Base-by-base conservation (phyloP, 192 early-diverging fungal genomes). In the Cetraspora pellucida region DNA sequence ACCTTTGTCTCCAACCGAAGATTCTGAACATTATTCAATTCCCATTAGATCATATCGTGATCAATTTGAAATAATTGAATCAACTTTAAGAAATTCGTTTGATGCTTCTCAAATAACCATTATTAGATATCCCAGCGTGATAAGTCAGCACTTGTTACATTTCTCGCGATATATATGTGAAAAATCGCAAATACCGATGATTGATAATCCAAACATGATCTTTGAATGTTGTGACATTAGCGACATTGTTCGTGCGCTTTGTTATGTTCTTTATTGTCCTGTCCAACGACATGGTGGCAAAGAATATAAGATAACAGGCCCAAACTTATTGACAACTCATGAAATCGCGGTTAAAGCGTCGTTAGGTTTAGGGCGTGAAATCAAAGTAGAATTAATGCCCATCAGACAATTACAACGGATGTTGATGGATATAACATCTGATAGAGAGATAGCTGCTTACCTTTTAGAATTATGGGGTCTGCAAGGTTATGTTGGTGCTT, bases 391-490 rank as follows among this genome's bases (percentile, higher is more conserved):
- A n/a, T 65, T 65, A 17, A 37, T 65, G 31, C 4, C 30, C 3
- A 65, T 37, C 31, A 37, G 31, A 13, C 63, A 65, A 44, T 65
- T 65, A 44, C n/a, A 21, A 10, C 14, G 31, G 1, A 31, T 65
- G 31, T 37, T 65, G 6, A 37, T 43, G 27, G 37, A 65, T 37
- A n/a, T 43, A n/a, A 65, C 31, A 19, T 7, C 63, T 6, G 14
- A 43, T 44, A 44, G n/a, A 43, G 63, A 65, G n/a, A 30, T 19
- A 44, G 63, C 31, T n/a, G 30, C 37, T n/a, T 65, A 65, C n/a
- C 31, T 65, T 14, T 65, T 65, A n/a, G 63, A 65, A 65, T 65
- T 65, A 44, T 65, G 63, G 63, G 63, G 63, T n/a, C 43, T 65
- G 43, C 63, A 65, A 65, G 37, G 17, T 1, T 37, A 43, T 65